These are phyloP conservation scores for Ampelocalamus luodianensis DNA, from an alignment of 176 grass and related monocot species.

Conservation along the genomic window DNA sequence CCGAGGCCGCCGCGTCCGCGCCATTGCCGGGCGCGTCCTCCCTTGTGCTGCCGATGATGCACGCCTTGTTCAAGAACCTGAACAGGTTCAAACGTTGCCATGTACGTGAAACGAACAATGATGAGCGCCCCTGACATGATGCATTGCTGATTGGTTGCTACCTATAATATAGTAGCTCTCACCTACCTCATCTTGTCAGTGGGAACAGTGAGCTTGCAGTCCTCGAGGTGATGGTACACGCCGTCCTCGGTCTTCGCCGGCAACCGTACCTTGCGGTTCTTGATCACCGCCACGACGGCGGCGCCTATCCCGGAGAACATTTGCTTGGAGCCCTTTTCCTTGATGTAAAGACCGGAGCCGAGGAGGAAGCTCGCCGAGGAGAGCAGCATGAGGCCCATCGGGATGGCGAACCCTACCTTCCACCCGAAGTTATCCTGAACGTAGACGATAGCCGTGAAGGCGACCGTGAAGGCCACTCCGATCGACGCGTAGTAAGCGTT, in stretches of 20 bases:
- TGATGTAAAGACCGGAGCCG: slow-evolving; percentile 62
- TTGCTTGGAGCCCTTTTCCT: slow-evolving; percentile 33
- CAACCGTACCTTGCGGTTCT: slow-evolving; percentile 37
- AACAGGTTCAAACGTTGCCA: not conserved
- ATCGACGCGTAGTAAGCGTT: slow-evolving; percentile 70
- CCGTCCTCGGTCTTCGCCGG: slow-evolving; percentile 40
- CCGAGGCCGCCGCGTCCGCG: not conserved
- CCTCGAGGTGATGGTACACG: slow-evolving; percentile 47
- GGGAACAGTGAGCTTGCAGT: slow-evolving; percentile 36
- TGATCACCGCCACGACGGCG: slow-evolving; percentile 35
- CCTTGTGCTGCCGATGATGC: slow-evolving; percentile 38
- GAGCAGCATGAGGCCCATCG: slow-evolving; percentile 53
- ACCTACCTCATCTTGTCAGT: slow-evolving; percentile 48
- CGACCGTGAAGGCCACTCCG: slow-evolving; percentile 51
- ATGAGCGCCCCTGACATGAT: not conserved
- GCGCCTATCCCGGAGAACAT: slow-evolving; percentile 44
- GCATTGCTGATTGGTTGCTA: not conserved
- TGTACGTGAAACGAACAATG: not conserved
- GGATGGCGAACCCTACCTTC: slow-evolving; percentile 61
- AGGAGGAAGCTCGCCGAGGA: slow-evolving; percentile 7
- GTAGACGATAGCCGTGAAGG: slow-evolving; percentile 56
- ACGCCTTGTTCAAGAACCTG: slow-evolving; percentile 74
- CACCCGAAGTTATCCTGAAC: slow-evolving; percentile 61
- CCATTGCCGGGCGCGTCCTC: slow-evolving; percentile 5
- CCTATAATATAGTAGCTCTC: not conserved